Conservation (phyloP, 306 rosid genomes). For the Cicer cuneatum region DNA sequence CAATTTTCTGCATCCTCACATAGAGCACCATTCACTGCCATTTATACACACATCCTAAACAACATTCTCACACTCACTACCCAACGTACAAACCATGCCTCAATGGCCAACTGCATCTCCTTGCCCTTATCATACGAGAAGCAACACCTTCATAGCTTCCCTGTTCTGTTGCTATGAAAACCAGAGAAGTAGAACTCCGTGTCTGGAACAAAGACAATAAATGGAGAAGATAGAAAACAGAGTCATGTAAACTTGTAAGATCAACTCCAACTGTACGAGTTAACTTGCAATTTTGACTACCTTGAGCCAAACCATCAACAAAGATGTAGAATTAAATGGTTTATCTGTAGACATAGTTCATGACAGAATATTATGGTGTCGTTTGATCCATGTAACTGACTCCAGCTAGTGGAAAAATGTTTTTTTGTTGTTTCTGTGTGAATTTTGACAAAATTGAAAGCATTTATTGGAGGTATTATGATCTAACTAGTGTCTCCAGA, state of each 20-base stretch:
- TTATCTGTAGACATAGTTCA: background rate
- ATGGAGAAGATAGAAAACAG: background rate
- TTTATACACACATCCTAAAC: too few relatives aligned
- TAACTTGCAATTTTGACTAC: background rate
- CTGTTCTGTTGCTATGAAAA: too few relatives aligned
- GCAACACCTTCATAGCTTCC: too few relatives aligned
- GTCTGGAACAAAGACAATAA: too few relatives aligned
- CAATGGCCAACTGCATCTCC: too few relatives aligned
- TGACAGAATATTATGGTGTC: background rate
- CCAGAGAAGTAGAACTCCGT: too few relatives aligned
- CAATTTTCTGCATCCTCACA: too few relatives aligned
- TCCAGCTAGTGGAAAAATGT: background rate
- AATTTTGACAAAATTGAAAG: constrained; percentile 7
- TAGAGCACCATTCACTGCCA: too few relatives aligned
- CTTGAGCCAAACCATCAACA: background rate
- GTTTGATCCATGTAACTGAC: background rate
- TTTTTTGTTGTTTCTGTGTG: background rate
- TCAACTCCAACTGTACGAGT: background rate
- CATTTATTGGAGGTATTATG: background rate
- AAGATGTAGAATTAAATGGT: background rate
- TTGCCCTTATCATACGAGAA: too few relatives aligned
- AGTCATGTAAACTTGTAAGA: background rate
- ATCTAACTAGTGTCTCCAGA: constrained; percentile 7
- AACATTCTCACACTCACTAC: too few relatives aligned
- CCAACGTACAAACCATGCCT: too few relatives aligned